These are phyloP conservation scores for Colletotrichum tofieldiae DNA, from an alignment of 2,329 filamentous ascomycete genomes.

Conservation along the genomic window DNA sequence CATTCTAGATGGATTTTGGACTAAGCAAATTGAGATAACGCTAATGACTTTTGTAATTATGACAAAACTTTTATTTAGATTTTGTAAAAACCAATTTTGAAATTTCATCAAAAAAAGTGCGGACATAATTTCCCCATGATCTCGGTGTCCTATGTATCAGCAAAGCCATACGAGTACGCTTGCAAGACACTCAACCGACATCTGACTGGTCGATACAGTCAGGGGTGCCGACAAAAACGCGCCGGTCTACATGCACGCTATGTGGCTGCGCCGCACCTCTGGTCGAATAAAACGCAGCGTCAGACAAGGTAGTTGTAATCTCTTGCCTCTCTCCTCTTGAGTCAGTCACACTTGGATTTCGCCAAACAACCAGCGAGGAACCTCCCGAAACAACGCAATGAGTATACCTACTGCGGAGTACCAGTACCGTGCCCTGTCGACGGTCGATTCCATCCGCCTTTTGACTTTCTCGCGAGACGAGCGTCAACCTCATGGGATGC, in stretches of 20 bases:
- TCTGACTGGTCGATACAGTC: neutral
- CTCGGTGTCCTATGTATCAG: neutral
- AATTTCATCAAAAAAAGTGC: neutral
- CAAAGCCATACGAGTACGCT: neutral
- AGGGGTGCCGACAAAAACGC: neutral
- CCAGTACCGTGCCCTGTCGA: constrained; percentile 3
- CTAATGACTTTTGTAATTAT: neutral
- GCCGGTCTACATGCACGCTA: neutral
- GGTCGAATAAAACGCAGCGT: neutral
- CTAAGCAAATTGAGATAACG: neutral
- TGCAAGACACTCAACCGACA: neutral
- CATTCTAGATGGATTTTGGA: constrained; percentile 43
- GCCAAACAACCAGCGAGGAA: neutral
- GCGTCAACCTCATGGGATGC: neutral
- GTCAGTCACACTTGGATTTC: neutral
- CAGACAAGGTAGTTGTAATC: neutral
- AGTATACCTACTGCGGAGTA: neutral
- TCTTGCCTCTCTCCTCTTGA: neutral
- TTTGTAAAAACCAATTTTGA: neutral
- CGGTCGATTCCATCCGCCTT: constrained; percentile 4
- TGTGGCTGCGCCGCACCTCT: neutral
- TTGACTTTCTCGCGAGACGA: neutral
- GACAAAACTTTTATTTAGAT: neutral
- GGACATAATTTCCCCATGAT: neutral
- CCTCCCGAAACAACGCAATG: neutral